phyloP scores from a whole-genome alignment of 116 monocot species.

The Trichopus zeylanicus region DNA sequence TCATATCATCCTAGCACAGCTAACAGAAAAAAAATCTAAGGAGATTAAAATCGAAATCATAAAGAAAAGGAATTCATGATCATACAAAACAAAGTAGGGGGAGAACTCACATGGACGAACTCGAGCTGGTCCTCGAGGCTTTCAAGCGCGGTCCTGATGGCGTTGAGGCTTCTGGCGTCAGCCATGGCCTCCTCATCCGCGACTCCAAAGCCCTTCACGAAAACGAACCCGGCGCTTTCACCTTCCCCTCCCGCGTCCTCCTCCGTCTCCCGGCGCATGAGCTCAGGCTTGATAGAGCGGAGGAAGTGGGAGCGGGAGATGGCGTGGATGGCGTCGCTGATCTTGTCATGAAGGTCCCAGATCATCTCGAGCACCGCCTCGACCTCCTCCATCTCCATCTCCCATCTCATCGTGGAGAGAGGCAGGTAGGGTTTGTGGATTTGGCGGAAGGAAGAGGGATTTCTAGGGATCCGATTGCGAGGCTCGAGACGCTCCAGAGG shows the following conservation, averaged over 20 bases:
- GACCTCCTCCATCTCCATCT: conserved; percentile 64
- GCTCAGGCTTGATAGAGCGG: conserved; percentile 33
- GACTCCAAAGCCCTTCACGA: conserved; percentile 44
- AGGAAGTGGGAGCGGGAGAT: conserved; percentile 79
- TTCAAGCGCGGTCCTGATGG: conserved; percentile 81
- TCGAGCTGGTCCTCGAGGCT: conserved; percentile 92
- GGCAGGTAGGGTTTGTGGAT: too few species aligned
- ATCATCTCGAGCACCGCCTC: conserved; percentile 77
- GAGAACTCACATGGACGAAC: conserved; percentile 67
- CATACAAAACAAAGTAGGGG: too few species aligned
- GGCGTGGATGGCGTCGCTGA: conserved; percentile 93
- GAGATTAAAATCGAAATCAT: background rate
- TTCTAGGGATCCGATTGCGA: too few species aligned
- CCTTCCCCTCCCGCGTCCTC: conserved; percentile 5
- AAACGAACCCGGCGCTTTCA: conserved; percentile 37
- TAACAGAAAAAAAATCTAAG: too few species aligned
- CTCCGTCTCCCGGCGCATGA: conserved; percentile 4
- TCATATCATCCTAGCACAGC: too few species aligned
- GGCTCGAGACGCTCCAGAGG: too few species aligned
- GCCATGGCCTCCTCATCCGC: conserved; percentile 32
- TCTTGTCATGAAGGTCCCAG: conserved; percentile 93
- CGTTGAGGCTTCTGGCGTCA: conserved; percentile 76
- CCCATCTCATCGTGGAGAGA: conserved; percentile 47
- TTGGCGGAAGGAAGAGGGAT: too few species aligned
- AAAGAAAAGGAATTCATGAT: background rate